Evolutionary conservation across 306 rosid species (phyloP), one percentile per base, ranked within the genome.

Genomic region (Vachellia pachyceras): DNA sequence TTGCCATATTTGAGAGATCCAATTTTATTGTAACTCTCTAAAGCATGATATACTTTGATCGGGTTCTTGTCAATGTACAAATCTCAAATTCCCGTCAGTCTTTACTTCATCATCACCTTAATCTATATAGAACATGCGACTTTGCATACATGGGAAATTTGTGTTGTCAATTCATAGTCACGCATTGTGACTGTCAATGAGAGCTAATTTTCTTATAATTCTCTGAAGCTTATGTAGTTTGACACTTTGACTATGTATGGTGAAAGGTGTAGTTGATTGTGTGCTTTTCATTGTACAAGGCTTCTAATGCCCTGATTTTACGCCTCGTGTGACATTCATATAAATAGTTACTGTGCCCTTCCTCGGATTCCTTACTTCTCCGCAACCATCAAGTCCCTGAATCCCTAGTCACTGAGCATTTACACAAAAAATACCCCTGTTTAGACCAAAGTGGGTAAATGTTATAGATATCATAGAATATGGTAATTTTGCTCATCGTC

Each of bases 11-110:
- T n/a, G 45, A 55, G 50, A 33, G 11, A 74, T 22, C 68, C 40
- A 39, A 55, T 20, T 55, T 55, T 37, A 3, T 20, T 22, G 10
- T 39, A 17, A 40, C 39, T 20, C 66, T 33, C 23, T 33, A 36
- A 17, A 52, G 13, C 52, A 35, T n/a, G 55, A 11, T 36, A 33
- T 18, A 29, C 46, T 50, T 72, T 55, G 8, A 55, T 9, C 8
- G 25, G 29, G 49, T 29, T 91, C 85, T 82, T 91, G 1, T 88
- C 97, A 74, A 52, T 89, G 40, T 91, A 85, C 70, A 97, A 92
- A 86, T 89, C 89, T 79, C 95, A 90, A 83, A 77, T 86, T 69
- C 76, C 92, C 88, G 97, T 95, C 75, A 6, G 97, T 80, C 57
- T 70, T 82, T 74, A 65, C 75, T 79, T 73, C 78, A 37, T 57